Percentiles rank a stretch among this genome's conserved stretches.
These are phyloP conservation scores for Musa troglodytarum DNA, from an alignment of 176 grass and related monocot species.

Conservation along the genomic window DNA sequence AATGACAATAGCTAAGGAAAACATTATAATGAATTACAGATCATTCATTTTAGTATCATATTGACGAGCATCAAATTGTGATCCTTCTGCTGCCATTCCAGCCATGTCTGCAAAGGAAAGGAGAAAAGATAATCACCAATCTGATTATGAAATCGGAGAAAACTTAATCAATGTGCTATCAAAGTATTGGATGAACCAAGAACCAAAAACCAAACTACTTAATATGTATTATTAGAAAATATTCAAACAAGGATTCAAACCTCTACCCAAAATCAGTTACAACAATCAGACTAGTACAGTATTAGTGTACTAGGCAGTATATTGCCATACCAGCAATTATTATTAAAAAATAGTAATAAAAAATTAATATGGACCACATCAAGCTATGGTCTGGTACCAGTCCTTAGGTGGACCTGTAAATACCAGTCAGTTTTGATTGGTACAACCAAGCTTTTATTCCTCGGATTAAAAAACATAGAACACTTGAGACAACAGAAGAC, in stretches of 20 bases:
- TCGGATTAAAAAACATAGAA: too few species aligned
- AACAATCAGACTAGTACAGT: too few species aligned
- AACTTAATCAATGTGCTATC: neutral
- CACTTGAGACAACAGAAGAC: too few species aligned
- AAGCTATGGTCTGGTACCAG: too few species aligned
- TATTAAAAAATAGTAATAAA: too few species aligned
- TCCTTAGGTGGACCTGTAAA: too few species aligned
- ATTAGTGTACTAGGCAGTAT: too few species aligned
- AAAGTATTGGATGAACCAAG: neutral
- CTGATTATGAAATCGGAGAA: neutral
- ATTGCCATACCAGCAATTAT: too few species aligned
- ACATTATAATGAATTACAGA: neutral
- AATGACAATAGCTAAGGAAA: neutral
- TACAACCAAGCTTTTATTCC: too few species aligned
- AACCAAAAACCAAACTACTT: neutral
- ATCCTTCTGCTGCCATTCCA: slow-evolving; percentile 1
- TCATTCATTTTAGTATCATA: slow-evolving; percentile 21
- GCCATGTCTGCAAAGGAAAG: slow-evolving; percentile 8
- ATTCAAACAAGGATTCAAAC: neutral
- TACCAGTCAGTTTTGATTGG: too few species aligned
- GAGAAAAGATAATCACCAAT: neutral
- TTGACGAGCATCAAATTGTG: slow-evolving; percentile 17
- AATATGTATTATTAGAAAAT: neutral
- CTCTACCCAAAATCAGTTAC: too few species aligned
- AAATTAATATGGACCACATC: too few species aligned